These are phyloP conservation scores for Kernera saxatilis DNA, from an alignment of 345 rosid genomes.

Conservation along the genomic window DNA sequence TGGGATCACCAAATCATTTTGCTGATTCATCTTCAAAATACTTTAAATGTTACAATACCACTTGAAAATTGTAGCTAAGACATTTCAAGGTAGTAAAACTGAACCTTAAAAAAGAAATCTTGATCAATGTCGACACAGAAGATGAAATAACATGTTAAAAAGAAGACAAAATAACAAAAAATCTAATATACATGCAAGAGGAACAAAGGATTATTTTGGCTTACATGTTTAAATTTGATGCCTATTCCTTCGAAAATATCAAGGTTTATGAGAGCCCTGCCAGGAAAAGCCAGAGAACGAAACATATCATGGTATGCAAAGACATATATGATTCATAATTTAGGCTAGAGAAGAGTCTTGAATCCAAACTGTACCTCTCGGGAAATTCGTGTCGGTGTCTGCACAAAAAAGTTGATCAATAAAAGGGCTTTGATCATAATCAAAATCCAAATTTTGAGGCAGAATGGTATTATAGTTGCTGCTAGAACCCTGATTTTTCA, in stretches of 20 bases:
- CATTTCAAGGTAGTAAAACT: not conserved
- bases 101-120: not conserved
- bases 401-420: constrained; percentile 36
- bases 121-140: not conserved
- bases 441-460: constrained; percentile 43
- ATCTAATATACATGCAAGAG: not conserved
- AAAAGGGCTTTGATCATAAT: constrained; percentile 33
- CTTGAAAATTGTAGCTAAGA: not conserved
- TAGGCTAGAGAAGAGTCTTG: not conserved
- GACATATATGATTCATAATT: not conserved
- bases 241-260: not conserved
- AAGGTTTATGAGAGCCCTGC: constrained; percentile 40
- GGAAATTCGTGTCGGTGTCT: constrained; percentile 32
- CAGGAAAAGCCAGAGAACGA: constrained; percentile 11
- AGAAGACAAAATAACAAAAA: not conserved
- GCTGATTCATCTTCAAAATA: not conserved
- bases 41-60: not conserved
- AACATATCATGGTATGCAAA: constrained; percentile 6
- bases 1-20: not conserved
- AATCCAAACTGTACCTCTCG: constrained; percentile 32
- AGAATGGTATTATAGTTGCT: constrained; percentile 32
- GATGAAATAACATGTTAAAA: not conserved
- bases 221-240: constrained; percentile 14
- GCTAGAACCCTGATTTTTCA: constrained; percentile 31
- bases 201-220: not conserved